Evolutionary conservation across 768 basidiomycete genomes (phyloP).

Genomic region (Lactarius tabidus): DNA sequence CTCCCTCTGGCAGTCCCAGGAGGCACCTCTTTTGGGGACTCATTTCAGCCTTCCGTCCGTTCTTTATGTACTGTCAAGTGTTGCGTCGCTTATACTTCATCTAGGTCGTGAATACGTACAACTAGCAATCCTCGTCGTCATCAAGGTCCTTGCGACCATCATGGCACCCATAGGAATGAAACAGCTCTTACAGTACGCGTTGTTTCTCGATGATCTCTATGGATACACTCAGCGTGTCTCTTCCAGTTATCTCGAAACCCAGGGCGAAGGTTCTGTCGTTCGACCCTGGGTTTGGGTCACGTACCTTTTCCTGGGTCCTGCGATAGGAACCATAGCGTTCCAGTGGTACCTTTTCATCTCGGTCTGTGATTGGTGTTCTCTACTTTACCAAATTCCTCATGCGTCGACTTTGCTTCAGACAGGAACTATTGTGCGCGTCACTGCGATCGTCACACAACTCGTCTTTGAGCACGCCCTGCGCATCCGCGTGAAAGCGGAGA

Average conservation of each 20-base stretch:
- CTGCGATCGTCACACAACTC: constrained; percentile 49
- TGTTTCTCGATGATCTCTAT: neutral
- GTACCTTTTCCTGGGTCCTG: constrained; percentile 47
- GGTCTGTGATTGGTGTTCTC: constrained; percentile 22
- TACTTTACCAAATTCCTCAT: neutral
- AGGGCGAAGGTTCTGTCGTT: constrained; percentile 44
- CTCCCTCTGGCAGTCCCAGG: constrained; percentile 24
- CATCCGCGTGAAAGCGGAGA: constrained; percentile 47
- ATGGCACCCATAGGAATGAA: constrained; percentile 34
- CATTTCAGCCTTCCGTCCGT: constrained; percentile 26
- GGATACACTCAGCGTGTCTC: neutral
- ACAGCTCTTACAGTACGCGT: constrained; percentile 31
- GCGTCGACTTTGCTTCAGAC: constrained; percentile 26
- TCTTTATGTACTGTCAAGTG: neutral
- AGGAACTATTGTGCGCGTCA: constrained; percentile 38
- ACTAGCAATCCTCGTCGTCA: constrained; percentile 9
- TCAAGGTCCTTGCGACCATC: constrained; percentile 26
- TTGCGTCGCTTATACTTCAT: neutral
- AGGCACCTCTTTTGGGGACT: constrained; percentile 31
- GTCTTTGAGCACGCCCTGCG: constrained; percentile 54
- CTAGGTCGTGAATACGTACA: constrained; percentile 21
- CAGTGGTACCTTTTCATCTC: constrained; percentile 50
- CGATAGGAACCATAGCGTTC: constrained; percentile 39
- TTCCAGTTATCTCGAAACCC: constrained; percentile 54
- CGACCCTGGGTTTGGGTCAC: constrained; percentile 70